A percentile compares a stretch with the other conserved stretches of the same genome.
These are phyloP conservation scores for Tubosaeta sp. DNA, from an alignment of 768 basidiomycete species.

Conservation along the genomic window DNA sequence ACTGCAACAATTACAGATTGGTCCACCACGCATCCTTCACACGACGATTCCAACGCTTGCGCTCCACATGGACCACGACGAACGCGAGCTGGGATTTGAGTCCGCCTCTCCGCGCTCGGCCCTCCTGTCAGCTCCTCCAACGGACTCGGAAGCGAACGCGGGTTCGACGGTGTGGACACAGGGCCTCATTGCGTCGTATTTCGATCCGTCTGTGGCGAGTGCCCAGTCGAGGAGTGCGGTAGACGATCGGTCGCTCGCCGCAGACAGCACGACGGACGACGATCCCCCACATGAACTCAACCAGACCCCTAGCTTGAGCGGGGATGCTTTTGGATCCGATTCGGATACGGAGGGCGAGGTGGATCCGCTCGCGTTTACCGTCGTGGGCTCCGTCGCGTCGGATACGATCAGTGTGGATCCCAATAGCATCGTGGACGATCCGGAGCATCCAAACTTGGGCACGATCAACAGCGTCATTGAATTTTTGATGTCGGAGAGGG, in stretches of 20 bases:
- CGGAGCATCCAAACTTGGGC: slow-evolving; percentile 62
- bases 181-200: slow-evolving; percentile 54
- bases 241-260: slow-evolving; percentile 24
- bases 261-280: slow-evolving; percentile 19
- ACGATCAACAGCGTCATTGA: slow-evolving; percentile 67
- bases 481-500: slow-evolving; percentile 72
- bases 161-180: slow-evolving; percentile 67
- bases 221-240: slow-evolving; percentile 22
- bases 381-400: slow-evolving; percentile 22
- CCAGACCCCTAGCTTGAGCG: neutral
- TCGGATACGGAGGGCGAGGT: slow-evolving; percentile 38
- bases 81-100: slow-evolving; percentile 23
- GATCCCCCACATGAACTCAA: slow-evolving; percentile 1
- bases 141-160: slow-evolving; percentile 37
- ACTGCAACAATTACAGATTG: slow-evolving; percentile 52
- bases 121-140: slow-evolving; percentile 19
- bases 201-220: slow-evolving; percentile 34
- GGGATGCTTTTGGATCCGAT: slow-evolving; percentile 19
- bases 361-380: slow-evolving; percentile 23
- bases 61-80: slow-evolving; percentile 13
- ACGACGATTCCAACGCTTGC: slow-evolving; percentile 10
- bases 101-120: slow-evolving; percentile 27
- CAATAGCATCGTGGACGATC: slow-evolving; percentile 22
- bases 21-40: slow-evolving; percentile 28
- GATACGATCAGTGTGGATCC: slow-evolving; percentile 24